Base-by-base conservation (phyloP, 1,284 basidiomycete species). In the Ceratobasidium sp. region DNA sequence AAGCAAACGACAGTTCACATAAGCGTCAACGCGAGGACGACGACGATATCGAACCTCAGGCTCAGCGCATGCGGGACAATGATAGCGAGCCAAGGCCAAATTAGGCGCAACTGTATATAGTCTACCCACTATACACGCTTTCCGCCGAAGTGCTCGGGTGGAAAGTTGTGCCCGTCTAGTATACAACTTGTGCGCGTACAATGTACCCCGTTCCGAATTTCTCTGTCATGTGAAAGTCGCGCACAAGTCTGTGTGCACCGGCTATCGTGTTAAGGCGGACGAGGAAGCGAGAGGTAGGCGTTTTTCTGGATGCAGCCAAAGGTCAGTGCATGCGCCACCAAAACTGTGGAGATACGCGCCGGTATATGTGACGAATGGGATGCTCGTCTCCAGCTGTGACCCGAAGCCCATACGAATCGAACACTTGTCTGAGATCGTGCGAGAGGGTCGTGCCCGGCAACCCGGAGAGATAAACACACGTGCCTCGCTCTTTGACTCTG, bases 171-270 rank as follows among this genome's bases (percentile, higher is more conserved):
- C 43, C 82, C 92, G 58, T n/a, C 58, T 59, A 59, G 80, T 87
- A 86, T 74, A 92, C 82, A 76, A 92, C 83, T 77, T 84, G 84
- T 46, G 90, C 90, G 68, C 84, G 85, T 76, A 92, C 79, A 53
- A 81, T 79, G 78, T 86, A 87, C 75, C 82, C 84, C 68, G 81
- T 81, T 61, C 82, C 83, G 79, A 79, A 78, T 46, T 78, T 79
- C 64, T 81, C 82, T 24, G 86, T 88, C 84, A 88, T 86, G 80
- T 93, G 90, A 61, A 91, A 76, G 48, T 83, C 81, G 61, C 89
- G 87, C 27, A 88, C 89, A 43, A 92, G 81, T 63, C 87, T 86
- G 78, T 91, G 87, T 0, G 92, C 92, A 79, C 92, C 90, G 8
- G 89, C 85, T 22, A 84, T 80, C 0, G 87, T 88, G 1, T 81